Evolutionary conservation across 2,329 filamentous ascomycete genomes (phyloP).

Genomic region (Colletotrichum liriopes): DNA sequence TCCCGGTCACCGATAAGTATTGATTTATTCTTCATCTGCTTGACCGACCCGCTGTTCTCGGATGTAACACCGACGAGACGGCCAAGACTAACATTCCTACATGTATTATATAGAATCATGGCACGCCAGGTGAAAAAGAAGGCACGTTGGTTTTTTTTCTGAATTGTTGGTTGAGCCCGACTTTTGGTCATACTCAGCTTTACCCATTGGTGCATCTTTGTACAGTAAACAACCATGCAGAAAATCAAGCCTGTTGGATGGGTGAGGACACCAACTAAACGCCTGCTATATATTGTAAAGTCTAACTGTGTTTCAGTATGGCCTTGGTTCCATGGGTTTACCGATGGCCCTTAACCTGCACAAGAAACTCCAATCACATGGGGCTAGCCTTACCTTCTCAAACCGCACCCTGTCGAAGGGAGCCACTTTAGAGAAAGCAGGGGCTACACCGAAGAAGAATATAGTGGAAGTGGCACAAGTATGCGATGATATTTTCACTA

Average conservation of each 20-base stretch:
- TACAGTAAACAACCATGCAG: conserved; percentile 1
- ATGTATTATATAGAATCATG: neutral
- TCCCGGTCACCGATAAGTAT: neutral
- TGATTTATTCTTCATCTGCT: neutral
- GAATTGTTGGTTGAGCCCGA: neutral
- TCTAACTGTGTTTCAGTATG: conserved; percentile 43
- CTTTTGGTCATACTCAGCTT: neutral
- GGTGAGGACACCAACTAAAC: neutral
- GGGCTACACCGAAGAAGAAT: conserved; percentile 46
- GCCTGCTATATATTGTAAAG: neutral
- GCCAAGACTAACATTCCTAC: neutral
- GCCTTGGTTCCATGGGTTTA: conserved; percentile 67
- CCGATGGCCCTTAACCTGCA: conserved; percentile 64
- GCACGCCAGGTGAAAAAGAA: neutral
- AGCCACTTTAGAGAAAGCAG: conserved; percentile 48
- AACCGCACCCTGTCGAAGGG: conserved; percentile 65
- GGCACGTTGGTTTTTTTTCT: neutral
- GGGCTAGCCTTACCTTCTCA: conserved; percentile 55
- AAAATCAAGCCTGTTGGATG: conserved; percentile 28
- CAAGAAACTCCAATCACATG: conserved; percentile 54
- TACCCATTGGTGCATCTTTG: neutral
- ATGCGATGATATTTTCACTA: conserved; percentile 56
- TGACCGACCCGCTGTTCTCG: neutral
- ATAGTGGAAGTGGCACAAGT: conserved; percentile 49
- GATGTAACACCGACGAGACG: neutral